Conservation (phyloP, 768 basidiomycete species). For the Lactifluus volemus region DNA sequence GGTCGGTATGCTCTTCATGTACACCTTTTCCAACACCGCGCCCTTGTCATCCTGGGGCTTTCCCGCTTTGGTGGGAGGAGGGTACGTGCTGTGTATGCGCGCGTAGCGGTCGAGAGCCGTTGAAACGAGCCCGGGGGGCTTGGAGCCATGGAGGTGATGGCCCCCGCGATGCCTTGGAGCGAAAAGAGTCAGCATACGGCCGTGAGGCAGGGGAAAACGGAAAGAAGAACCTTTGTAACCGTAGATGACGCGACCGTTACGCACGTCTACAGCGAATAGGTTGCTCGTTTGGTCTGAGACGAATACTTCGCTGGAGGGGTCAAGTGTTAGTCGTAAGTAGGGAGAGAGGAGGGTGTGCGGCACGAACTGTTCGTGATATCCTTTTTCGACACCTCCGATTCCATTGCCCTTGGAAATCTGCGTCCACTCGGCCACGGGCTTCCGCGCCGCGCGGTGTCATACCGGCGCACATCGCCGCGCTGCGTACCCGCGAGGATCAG, state of each 20-base stretch:
- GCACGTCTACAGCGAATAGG: conserved; percentile 57
- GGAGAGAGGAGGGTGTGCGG: conserved; percentile 23
- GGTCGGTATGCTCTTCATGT: conserved; percentile 53
- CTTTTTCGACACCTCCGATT: conserved; percentile 48
- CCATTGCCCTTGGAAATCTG: conserved; percentile 52
- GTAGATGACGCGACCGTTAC: conserved; percentile 56
- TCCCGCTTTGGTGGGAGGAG: conserved; percentile 41
- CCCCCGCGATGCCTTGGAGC: conserved; percentile 55
- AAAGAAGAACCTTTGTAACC: conserved; percentile 50
- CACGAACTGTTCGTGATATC: conserved; percentile 52
- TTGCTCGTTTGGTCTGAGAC: conserved; percentile 57
- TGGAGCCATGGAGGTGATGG: conserved; percentile 54
- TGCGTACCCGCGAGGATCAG: conserved; percentile 66
- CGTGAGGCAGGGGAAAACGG: neutral
- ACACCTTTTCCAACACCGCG: conserved; percentile 52
- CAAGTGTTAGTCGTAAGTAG: neutral
- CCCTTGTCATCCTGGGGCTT: conserved; percentile 50
- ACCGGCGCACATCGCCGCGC: conserved; percentile 63
- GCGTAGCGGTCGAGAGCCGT: conserved; percentile 60
- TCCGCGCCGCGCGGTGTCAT: conserved; percentile 66
- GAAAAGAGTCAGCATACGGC: neutral
- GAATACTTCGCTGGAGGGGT: conserved; percentile 52
- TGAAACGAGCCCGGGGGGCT: conserved; percentile 49
- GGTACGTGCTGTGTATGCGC: conserved; percentile 55
- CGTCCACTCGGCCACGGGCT: conserved; percentile 63